Percentiles rank a stretch among this genome's conserved stretches.
phyloP scores from a whole-genome alignment of 164 flowering plant genomes.

The Tetrastigma voinierianum region DNA sequence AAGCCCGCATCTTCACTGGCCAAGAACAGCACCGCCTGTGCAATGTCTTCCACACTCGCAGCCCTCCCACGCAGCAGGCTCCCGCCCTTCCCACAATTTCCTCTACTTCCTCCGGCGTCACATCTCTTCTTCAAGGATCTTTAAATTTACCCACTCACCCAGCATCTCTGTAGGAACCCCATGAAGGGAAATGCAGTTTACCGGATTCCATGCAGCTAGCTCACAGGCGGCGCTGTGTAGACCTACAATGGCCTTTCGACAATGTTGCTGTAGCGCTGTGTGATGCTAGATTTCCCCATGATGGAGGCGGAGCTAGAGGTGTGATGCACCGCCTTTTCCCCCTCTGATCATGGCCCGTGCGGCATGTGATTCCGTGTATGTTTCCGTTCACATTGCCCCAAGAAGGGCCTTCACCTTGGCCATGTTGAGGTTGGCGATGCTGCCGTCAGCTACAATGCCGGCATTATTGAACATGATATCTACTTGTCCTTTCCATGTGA shows the following conservation, averaged over 20 bases:
- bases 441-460: constrained; percentile 55
- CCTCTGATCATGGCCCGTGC: constrained; percentile 63
- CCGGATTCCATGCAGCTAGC: constrained; percentile 65
- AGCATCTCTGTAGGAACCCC: constrained; percentile 86
- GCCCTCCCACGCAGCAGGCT: constrained; percentile 54
- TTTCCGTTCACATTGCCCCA: constrained; percentile 45
- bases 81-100: constrained; percentile 39
- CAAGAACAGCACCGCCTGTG: constrained; percentile 60
- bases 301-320: constrained; percentile 71
- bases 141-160: constrained; percentile 34
- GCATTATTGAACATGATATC: constrained; percentile 93
- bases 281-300: constrained; percentile 74
- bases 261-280: constrained; percentile 74
- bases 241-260: constrained; percentile 74
- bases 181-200: constrained; percentile 84
- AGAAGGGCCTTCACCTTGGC: constrained; percentile 25
- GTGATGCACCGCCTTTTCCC: constrained; percentile 46
- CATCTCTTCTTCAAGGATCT: constrained; percentile 24
- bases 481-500: constrained; percentile 59
- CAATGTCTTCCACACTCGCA: constrained; percentile 57
- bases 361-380: constrained; percentile 76
- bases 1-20: constrained; percentile 72
- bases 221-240: constrained; percentile 74
- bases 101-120: constrained; percentile 44
- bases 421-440: constrained; percentile 58